A percentile compares a stretch with the other conserved stretches of the same genome.
Evolutionary conservation across 345 rosid genomes (phyloP).

Genomic region (Syzygium oleosum): DNA sequence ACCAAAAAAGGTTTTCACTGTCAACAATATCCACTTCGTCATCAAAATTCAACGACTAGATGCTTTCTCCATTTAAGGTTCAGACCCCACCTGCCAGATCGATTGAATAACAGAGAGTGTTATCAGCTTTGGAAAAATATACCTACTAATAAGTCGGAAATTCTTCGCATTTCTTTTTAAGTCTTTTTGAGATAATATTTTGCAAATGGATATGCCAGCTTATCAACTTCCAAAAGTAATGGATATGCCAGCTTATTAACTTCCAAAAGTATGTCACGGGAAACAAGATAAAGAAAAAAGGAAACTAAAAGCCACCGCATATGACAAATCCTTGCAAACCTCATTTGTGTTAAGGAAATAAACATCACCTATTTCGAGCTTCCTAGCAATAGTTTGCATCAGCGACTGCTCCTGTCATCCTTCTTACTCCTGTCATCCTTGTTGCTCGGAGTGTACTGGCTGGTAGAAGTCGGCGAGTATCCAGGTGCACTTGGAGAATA

Average conservation of each 20-base stretch:
- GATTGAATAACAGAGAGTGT: neutral
- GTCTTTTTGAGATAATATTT: neutral
- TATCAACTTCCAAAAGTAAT: neutral
- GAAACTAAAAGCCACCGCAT: neutral
- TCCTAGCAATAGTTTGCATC: neutral
- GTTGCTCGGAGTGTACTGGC: conserved; percentile 62
- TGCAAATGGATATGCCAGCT: neutral
- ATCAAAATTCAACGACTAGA: neutral
- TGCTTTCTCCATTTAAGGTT: neutral
- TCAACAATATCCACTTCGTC: neutral
- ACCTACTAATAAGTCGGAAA: neutral
- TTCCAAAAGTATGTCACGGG: neutral
- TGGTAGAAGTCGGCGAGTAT: conserved; percentile 71
- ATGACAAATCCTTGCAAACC: neutral
- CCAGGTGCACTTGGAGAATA: conserved; percentile 82
- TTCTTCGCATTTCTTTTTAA: neutral
- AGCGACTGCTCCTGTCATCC: conserved; percentile 22
- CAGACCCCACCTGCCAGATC: neutral
- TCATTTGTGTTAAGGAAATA: neutral
- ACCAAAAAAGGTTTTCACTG: neutral
- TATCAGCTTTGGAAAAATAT: neutral
- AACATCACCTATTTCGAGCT: neutral
- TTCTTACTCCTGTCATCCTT: conserved; percentile 37
- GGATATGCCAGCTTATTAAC: neutral
- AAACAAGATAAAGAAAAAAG: neutral